Evolutionary conservation across 1,284 basidiomycete species (phyloP), one percentile per base, ranked within the genome.

Genomic region (Ustilago crameri): DNA sequence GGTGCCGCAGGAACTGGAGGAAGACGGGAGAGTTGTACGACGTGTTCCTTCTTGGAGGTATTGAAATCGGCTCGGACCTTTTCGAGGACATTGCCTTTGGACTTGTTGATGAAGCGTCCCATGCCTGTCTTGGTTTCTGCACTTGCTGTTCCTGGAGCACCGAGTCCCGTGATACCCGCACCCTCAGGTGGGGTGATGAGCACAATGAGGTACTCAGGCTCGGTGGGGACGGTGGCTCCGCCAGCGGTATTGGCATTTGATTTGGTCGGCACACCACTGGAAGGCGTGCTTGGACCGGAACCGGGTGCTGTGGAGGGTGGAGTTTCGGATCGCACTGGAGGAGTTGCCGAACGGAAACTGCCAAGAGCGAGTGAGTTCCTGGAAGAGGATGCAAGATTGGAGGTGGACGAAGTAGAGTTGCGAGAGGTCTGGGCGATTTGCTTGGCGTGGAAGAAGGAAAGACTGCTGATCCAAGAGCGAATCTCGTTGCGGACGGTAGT

Each of bases 41-140:
- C 65, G 40, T 66, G 77, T 37, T 97, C 95, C 54, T 90, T 88
- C 83, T 93, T 95, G 71, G 91, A 91, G 0, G 87, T 81, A 78
- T 96, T 98, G 83, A 98, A 98, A 85, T 98, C 96, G 3, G 92
- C 89, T 82, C 88, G 91, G 49, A 98, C 87, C 84, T 94, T 95
- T 84, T 97, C 95, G 56, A 96, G 84, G 9, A 98, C 90, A 17
- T 89, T 90, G 45, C 91, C 88, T 84, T 90, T 93, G 79, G 92
- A 88, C 78, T 92, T 88, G 78, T 90, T 89, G 82, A 93, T 93
- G 79, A 62, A 76, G 51, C 72, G 75, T 57, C 60, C 79, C 74
- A 62, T 78, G 41, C 56, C 71, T 30, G 53, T 73, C 45, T 52
- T 78, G 22, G 41, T 26, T 18, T 67, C 64, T 50, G 96, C 88